phyloP scores from a whole-genome alignment of 2,329 filamentous ascomycete genomes.

The Cadophora luteo-olivacea region DNA sequence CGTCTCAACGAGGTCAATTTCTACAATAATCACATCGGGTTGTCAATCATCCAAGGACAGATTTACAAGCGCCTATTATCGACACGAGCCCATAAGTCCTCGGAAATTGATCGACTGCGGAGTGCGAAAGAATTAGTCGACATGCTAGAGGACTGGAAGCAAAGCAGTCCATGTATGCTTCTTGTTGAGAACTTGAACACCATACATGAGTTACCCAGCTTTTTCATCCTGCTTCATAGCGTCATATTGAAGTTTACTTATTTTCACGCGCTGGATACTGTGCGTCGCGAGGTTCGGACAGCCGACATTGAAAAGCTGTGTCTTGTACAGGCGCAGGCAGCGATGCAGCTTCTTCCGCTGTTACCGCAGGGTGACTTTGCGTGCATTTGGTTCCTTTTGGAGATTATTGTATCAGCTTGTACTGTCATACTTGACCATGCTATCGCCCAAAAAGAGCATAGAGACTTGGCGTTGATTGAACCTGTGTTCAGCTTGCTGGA shows the following conservation, averaged over 20 bases:
- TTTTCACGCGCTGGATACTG: conserved; percentile 38
- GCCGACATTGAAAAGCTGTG: conserved; percentile 30
- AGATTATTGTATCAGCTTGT: conserved; percentile 30
- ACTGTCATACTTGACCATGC: conserved; percentile 29
- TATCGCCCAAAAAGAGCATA: conserved; percentile 20
- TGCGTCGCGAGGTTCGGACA: conserved; percentile 32
- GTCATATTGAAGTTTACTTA: conserved; percentile 41
- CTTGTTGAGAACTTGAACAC: conserved; percentile 26
- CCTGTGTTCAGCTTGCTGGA: conserved; percentile 30
- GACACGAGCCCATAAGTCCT: conserved; percentile 34
- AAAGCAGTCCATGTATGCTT: conserved; percentile 32
- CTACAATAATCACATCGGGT: conserved; percentile 32
- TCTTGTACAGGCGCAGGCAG: conserved; percentile 39
- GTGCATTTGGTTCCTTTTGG: conserved; percentile 30
- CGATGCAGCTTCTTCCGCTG: conserved; percentile 37
- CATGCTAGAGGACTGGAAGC: conserved; percentile 40
- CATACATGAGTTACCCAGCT: conserved; percentile 27
- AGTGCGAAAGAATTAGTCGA: conserved; percentile 38
- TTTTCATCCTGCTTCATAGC: conserved; percentile 38
- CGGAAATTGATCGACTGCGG: conserved; percentile 30
- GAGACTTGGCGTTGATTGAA: conserved; percentile 30
- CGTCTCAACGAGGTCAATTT: conserved; percentile 32
- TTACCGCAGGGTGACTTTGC: conserved; percentile 39
- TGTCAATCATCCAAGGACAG: conserved; percentile 37
- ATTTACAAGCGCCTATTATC: conserved; percentile 36